Evolutionary conservation across 257 asterid genomes (phyloP).

Genomic region (Solanum verrucosum): DNA sequence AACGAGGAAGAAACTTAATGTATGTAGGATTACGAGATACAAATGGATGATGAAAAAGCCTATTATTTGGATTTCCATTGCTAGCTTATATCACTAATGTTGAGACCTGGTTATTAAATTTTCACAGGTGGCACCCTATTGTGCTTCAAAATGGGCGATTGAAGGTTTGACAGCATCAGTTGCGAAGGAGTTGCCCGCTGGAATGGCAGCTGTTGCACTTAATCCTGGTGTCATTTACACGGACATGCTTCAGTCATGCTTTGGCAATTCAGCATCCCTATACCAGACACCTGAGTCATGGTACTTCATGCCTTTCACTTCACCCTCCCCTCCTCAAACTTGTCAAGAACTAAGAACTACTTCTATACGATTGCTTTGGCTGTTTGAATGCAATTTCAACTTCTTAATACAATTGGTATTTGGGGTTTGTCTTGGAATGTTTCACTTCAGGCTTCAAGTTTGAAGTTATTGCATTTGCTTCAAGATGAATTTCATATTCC

Average conservation of each 20-base stretch:
- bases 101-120: conserved; percentile 13
- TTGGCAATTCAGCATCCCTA: conserved; percentile 70
- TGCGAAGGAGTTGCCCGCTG: conserved; percentile 89
- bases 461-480: background rate
- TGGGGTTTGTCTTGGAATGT: background rate
- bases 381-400: background rate
- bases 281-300: conserved; percentile 88
- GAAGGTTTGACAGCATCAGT: conserved; percentile 84
- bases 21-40: background rate
- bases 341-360: background rate
- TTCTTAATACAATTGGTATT: background rate
- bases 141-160: conserved; percentile 98
- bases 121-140: conserved; percentile 89
- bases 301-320: conserved; percentile 21
- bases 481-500: background rate
- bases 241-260: conserved; percentile 92
- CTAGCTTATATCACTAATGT: background rate
- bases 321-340: background rate
- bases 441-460: background rate
- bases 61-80: background rate
- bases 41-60: background rate
- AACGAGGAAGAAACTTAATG: background rate
- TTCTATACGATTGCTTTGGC: background rate
- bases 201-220: conserved; percentile 74
- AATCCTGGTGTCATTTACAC: conserved; percentile 93